Evolutionary conservation across 2,329 filamentous ascomycete genomes (phyloP).

Genomic region (Torrubiella hemipterigena): DNA sequence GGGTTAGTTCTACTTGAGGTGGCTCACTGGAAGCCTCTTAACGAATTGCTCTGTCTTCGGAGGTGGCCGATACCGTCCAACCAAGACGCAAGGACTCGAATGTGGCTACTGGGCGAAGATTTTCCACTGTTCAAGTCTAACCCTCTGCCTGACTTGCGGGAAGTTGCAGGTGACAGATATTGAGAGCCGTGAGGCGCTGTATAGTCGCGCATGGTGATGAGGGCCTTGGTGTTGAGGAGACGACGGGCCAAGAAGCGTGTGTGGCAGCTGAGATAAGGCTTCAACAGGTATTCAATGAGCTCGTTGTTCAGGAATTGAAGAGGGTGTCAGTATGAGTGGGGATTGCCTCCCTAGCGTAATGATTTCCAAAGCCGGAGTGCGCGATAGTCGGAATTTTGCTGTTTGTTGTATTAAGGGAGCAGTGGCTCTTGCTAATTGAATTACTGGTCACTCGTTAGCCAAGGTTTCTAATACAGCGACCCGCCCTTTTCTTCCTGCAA

Average conservation of each 20-base stretch:
- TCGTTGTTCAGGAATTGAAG: constrained; percentile 1
- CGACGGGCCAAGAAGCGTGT: not conserved
- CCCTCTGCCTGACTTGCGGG: not conserved
- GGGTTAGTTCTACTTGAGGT: constrained; percentile 1
- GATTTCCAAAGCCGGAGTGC: not conserved
- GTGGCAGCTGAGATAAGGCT: not conserved
- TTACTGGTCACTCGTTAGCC: not conserved
- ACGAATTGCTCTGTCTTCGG: not conserved
- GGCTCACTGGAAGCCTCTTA: constrained; percentile 1
- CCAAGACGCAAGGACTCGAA: not conserved
- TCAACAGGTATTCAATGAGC: not conserved
- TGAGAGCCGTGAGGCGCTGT: constrained; percentile 1
- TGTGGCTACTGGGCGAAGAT: constrained; percentile 1
- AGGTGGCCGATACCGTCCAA: not conserved
- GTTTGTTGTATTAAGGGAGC: not conserved
- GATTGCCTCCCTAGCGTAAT: not conserved
- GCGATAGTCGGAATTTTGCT: not conserved
- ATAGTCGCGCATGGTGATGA: not conserved
- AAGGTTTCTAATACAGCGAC: not conserved
- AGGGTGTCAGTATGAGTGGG: not conserved
- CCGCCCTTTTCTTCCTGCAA: not conserved
- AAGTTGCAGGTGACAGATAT: constrained; percentile 1
- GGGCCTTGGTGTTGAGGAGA: not conserved
- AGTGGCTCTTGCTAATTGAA: not conserved
- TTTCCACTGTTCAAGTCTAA: not conserved